Percentiles rank a stretch among this genome's conserved stretches.
phyloP scores from a whole-genome alignment of 169 alveolate species.

The Cryptosporidium xiaoi region DNA sequence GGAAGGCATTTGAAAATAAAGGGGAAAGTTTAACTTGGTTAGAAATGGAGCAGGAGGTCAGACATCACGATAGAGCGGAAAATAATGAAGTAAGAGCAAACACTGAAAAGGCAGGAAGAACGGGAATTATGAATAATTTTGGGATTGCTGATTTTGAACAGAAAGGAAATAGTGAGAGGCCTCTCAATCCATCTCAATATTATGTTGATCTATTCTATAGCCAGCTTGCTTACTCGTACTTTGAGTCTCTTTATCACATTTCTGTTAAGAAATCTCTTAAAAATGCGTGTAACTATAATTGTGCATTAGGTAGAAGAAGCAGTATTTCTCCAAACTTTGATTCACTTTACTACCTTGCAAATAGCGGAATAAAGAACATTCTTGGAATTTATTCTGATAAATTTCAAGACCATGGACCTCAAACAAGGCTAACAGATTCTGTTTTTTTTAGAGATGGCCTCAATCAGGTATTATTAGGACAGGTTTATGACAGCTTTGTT shows the following conservation, averaged over 20 bases:
- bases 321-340: not conserved
- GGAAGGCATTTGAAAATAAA: too few relatives aligned
- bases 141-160: not conserved
- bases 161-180: conserved; percentile 1
- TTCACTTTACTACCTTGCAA: conserved; percentile 13
- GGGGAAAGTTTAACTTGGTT: too few relatives aligned
- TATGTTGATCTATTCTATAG: conserved; percentile 72
- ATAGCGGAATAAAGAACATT: not conserved
- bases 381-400: not conserved
- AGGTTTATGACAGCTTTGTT: conserved; percentile 27
- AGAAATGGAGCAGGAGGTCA: not conserved
- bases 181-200: conserved; percentile 27
- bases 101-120: not conserved
- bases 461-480: conserved; percentile 28
- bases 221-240: conserved; percentile 65
- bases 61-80: not conserved
- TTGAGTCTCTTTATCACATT: conserved; percentile 27
- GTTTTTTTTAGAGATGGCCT: conserved; percentile 25
- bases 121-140: not conserved
- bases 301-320: too few relatives aligned
- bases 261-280: conserved; percentile 16
- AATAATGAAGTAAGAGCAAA: not conserved
- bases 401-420: conserved; percentile 27
- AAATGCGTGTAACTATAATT: not conserved
- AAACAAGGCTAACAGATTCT: conserved; percentile 16